A percentile compares a stretch with the other conserved stretches of the same genome.
These are phyloP conservation scores for Monosporascus sp. DNA, from an alignment of 2,329 filamentous ascomycete species.

Conservation along the genomic window DNA sequence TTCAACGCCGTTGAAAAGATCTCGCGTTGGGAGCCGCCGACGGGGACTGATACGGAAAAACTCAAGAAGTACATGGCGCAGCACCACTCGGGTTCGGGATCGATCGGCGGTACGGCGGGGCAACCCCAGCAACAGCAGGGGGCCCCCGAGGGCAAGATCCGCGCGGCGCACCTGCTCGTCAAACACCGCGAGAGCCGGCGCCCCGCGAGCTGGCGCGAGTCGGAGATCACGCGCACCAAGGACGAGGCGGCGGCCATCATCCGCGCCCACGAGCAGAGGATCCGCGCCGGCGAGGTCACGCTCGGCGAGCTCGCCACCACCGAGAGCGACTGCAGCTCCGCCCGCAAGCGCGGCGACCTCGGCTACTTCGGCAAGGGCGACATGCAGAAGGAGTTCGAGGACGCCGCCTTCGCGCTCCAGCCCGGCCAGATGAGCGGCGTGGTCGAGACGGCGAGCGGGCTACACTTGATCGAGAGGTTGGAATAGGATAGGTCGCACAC, in stretches of 20 bases:
- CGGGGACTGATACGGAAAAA: conserved; percentile 82
- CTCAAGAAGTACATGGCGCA: conserved; percentile 91
- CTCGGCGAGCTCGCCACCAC: conserved; percentile 81
- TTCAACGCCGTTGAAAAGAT: conserved; percentile 85
- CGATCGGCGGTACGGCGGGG: not conserved
- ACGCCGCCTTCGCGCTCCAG: conserved; percentile 86
- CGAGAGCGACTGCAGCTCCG: conserved; percentile 94
- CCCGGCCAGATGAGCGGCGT: conserved; percentile 81
- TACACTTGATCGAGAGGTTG: conserved; percentile 82
- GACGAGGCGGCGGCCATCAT: conserved; percentile 81
- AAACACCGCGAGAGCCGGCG: conserved; percentile 88
- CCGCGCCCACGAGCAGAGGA: conserved; percentile 67
- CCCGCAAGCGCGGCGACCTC: conserved; percentile 88
- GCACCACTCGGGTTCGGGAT: conserved; percentile 65
- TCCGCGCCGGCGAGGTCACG: conserved; percentile 61
- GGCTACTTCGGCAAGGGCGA: conserved; percentile 92
- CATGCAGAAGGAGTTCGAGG: conserved; percentile 99
- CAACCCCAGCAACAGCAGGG: not conserved
- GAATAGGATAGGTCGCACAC: conserved; percentile 19
- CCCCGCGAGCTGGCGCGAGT: conserved; percentile 89
- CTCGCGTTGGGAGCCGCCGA: conserved; percentile 92
- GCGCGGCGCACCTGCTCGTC: conserved; percentile 85
- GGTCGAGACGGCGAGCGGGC: conserved; percentile 86
- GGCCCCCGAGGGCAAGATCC: conserved; percentile 72
- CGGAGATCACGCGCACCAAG: conserved; percentile 81